Percentiles rank a stretch among this genome's conserved stretches.
These are phyloP conservation scores for Mitragyna speciosa DNA, from an alignment of 257 asterid species.

Conservation along the genomic window DNA sequence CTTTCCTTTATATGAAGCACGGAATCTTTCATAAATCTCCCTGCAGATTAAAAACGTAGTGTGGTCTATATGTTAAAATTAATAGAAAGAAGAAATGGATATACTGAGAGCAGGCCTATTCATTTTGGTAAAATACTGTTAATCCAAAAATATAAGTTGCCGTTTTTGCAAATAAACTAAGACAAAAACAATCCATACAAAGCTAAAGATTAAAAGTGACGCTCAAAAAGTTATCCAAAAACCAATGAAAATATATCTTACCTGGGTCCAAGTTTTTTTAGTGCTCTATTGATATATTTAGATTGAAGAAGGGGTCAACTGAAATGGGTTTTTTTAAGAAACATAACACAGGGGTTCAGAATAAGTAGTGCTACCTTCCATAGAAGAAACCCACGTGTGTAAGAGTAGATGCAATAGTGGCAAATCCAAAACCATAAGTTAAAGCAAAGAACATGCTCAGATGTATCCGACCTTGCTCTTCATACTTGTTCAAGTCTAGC, in stretches of 20 bases:
- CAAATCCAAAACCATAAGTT: constrained; percentile 77
- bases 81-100: neutral
- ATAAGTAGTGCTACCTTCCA: constrained; percentile 48
- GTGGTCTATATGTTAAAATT: neutral
- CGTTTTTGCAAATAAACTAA: neutral
- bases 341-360: neutral
- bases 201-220: neutral
- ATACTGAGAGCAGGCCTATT: too few relatives aligned
- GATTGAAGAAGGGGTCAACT: neutral
- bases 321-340: neutral
- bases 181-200: neutral
- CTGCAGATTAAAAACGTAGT: constrained; percentile 20
- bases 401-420: constrained; percentile 71
- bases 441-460: constrained; percentile 65
- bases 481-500: constrained; percentile 49
- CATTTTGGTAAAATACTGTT: neutral
- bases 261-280: neutral
- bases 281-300: neutral
- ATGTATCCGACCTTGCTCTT: constrained; percentile 54
- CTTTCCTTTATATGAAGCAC: constrained; percentile 57
- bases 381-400: constrained; percentile 67
- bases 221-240: neutral
- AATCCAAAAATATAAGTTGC: neutral
- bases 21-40: constrained; percentile 56
- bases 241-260: neutral